Percentiles rank a stretch among this genome's conserved stretches.
Conservation (phyloP, 805 yeast genomes). For the Lachancea kluyveri region DNA sequence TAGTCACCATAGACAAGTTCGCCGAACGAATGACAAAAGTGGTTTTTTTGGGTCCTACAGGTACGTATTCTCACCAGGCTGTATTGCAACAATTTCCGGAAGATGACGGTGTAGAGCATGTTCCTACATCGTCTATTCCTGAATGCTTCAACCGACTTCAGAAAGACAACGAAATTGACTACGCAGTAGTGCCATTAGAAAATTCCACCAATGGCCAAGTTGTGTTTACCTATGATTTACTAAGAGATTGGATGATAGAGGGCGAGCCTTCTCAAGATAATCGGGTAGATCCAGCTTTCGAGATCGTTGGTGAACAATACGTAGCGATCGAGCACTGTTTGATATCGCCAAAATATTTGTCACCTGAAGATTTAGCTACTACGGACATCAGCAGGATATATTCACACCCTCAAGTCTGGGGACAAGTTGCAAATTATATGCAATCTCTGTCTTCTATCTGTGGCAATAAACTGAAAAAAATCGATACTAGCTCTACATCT, state of each 20-base stretch:
- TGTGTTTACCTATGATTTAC: constrained; percentile 72
- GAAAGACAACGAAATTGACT: constrained; percentile 42
- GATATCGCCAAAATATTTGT: constrained; percentile 37
- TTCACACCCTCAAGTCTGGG: constrained; percentile 99
- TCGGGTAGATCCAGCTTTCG: constrained; percentile 34
- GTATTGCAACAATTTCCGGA: constrained; percentile 51
- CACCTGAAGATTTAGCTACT: constrained; percentile 29
- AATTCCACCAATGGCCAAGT: constrained; percentile 96
- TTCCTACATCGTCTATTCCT: constrained; percentile 35
- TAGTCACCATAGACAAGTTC: no score
- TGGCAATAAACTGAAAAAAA: constrained; percentile 37
- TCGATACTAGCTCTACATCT: constrained; percentile 77
- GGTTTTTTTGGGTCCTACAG: constrained; percentile 82
- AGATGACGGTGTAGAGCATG: constrained; percentile 19
- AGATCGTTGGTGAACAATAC: constrained; percentile 69
- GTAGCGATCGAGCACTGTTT: constrained; percentile 80
- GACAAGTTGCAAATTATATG: constrained; percentile 68
- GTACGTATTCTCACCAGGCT: constrained; percentile 90
- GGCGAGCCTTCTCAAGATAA: constrained; percentile 7
- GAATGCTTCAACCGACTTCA: constrained; percentile 59
- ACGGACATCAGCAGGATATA: constrained; percentile 50
- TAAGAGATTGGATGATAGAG: constrained; percentile 52
- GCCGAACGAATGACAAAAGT: constrained; percentile 42
- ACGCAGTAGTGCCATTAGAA: constrained; percentile 82
- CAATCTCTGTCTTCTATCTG: constrained; percentile 28